Evolutionary conservation across 495 filamentous ascomycete species (phyloP), one percentile per base, ranked within the genome.

Genomic region (Delitschia confertaspora): DNA sequence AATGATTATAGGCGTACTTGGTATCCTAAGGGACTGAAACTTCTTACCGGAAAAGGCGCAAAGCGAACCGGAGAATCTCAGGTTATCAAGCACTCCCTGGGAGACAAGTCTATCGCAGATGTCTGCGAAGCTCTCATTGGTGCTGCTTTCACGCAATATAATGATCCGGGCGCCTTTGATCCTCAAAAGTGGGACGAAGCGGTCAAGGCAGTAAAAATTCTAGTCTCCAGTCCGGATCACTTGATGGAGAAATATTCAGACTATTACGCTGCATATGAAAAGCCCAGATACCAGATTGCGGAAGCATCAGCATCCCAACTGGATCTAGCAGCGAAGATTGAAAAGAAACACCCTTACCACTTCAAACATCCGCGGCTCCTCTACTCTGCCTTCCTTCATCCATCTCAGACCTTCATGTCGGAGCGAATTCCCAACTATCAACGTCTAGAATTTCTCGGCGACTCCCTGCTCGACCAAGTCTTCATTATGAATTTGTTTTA

Each of bases 81-180:
- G 43, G 58, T 62, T 17, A 57, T 63, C n/a, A 71, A 66, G 16
- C 89, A 95, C 54, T 57, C 65, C 0, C 74, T 98, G 4, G 83
- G 76, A 2, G 83, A 94, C 57, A 98, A 98, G 64, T 79, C 85
- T 3, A 82, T 95, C 59, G 91, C 91, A n/a, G 91, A 98, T 65
- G 88, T 98, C 14, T 94, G 86, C 45, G 91, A 98, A 61, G 91
- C 91, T 2, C 58, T 96, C 49, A 96, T 98, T 39, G 91, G 88
- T 11, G 91, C 88, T 3, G 80, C 91, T 0, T 73, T 93, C 31
- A 68, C 95, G 6, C 76, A 80, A 2, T 67, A 71, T 22, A 69
- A 73, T 10, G 52, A 68, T 31, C 60, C 69, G 0, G 51, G 43
- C 14, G 31, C 26, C 8, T 67, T 50, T 47, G 37, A 57, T n/a